phyloP scores from a whole-genome alignment of 129 eudicot species.

The Chrysanthemum lavandulifolium region DNA sequence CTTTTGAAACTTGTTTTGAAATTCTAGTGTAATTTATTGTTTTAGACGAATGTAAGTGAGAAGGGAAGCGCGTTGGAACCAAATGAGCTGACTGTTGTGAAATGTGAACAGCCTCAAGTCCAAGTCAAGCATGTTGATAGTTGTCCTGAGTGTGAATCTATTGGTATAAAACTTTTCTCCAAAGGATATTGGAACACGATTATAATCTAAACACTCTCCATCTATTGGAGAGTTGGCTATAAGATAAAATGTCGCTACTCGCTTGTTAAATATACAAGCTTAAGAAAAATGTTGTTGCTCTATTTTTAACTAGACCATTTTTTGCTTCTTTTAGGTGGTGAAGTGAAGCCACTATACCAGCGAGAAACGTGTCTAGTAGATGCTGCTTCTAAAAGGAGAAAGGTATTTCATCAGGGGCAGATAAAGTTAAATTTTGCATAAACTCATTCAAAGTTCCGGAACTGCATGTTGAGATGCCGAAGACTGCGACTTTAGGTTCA shows the following conservation, averaged over 20 bases:
- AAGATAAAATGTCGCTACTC: too few species aligned
- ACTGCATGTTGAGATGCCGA: conserved; percentile 77
- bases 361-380: conserved; percentile 33
- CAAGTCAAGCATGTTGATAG: too few species aligned
- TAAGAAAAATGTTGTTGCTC: conserved; percentile 51
- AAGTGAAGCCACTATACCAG: conserved; percentile 35
- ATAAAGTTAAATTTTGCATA: conserved; percentile 68
- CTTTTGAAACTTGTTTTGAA: too few species aligned
- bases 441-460: conserved; percentile 85
- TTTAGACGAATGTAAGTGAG: too few species aligned
- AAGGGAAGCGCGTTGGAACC: too few species aligned
- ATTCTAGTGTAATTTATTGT: too few species aligned
- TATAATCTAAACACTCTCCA: too few species aligned
- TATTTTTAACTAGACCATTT: not conserved
- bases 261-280: conserved; percentile 47
- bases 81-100: too few species aligned
- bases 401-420: conserved; percentile 32
- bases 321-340: conserved; percentile 34
- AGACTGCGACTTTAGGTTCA: conserved; percentile 76
- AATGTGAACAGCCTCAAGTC: too few species aligned
- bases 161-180: too few species aligned
- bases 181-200: too few species aligned
- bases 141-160: too few species aligned
- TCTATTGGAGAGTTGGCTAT: conserved; percentile 31
- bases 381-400: conserved; percentile 57